Evolutionary conservation across 345 rosid genomes (phyloP), one percentile per base, ranked within the genome.

Genomic region (Eutrema yunnanense): DNA sequence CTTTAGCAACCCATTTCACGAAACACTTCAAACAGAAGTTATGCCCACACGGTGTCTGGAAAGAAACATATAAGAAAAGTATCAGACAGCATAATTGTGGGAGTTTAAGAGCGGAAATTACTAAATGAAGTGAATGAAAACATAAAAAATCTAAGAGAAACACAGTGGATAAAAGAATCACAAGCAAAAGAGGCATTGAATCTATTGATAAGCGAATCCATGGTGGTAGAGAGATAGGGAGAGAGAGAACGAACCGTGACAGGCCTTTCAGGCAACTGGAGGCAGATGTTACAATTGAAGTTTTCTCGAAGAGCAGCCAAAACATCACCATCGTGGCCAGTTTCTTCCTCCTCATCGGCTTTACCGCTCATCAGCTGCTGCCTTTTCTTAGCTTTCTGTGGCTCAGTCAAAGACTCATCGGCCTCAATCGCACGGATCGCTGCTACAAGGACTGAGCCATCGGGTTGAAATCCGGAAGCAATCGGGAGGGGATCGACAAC

Each of bases 41-140:
- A 69, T 89, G 97, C 4, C 97, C 97, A 29, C 95, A 90, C 2
- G 97, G 88, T 6, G 89, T 85, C 94, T 90, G 86, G 4, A 73
- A 27, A 51, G 12, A 22, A 9, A 8, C 9, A 9, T 4, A 76
- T n/a, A n/a, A n/a, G n/a, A n/a, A n/a, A n/a, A n/a, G n/a, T n/a
- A n/a, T n/a, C n/a, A n/a, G n/a, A n/a, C n/a, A n/a, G n/a, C n/a
- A n/a, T n/a, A n/a, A n/a, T n/a, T n/a, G n/a, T n/a, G n/a, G n/a
- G n/a, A n/a, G n/a, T n/a, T n/a, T n/a, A n/a, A n/a, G n/a, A n/a
- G n/a, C n/a, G n/a, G n/a, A n/a, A n/a, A n/a, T n/a, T n/a, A n/a
- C n/a, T n/a, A 22, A 22, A 22, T 22, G 22, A 22, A 22, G 22
- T 22, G 22, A 22, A 22, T 22, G 11, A 49, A 22, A 9, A 49